These are phyloP conservation scores for Mycena galericulata DNA, from an alignment of 768 basidiomycete species.

Conservation along the genomic window DNA sequence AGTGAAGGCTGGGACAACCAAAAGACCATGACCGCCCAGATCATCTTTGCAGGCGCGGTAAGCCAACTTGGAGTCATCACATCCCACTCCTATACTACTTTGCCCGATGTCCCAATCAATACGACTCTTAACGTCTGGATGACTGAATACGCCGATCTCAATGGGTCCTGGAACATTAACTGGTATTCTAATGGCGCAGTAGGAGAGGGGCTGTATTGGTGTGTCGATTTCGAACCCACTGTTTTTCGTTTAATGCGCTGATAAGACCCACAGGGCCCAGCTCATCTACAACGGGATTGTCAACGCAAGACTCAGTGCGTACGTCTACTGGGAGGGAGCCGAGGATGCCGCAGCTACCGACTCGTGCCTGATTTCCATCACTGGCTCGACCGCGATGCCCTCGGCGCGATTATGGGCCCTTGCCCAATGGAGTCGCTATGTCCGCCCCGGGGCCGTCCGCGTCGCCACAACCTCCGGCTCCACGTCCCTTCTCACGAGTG, in stretches of 20 bases:
- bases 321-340: slow-evolving; percentile 30
- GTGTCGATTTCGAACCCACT: neutral
- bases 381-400: slow-evolving; percentile 20
- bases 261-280: slow-evolving; percentile 16
- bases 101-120: slow-evolving; percentile 17
- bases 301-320: slow-evolving; percentile 24
- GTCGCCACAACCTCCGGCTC: slow-evolving; percentile 24
- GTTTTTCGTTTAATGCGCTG: neutral
- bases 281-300: slow-evolving; percentile 32
- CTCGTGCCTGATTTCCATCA: slow-evolving; percentile 7
- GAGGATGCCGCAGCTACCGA: slow-evolving; percentile 24
- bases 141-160: slow-evolving; percentile 29
- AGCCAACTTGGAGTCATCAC: slow-evolving; percentile 25
- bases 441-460: slow-evolving; percentile 23
- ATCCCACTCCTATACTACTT: slow-evolving; percentile 19
- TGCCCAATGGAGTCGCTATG: slow-evolving; percentile 28
- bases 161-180: slow-evolving; percentile 25
- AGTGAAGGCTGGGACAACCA: slow-evolving; percentile 30
- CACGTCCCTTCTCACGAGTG: slow-evolving; percentile 16
- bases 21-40: slow-evolving; percentile 27
- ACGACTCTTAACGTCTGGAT: slow-evolving; percentile 24
- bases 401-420: slow-evolving; percentile 29
- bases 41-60: slow-evolving; percentile 27
- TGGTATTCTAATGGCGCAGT: slow-evolving; percentile 17
- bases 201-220: slow-evolving; percentile 30